phyloP scores from a whole-genome alignment of 1,284 basidiomycete species.

The Ustilago xerochloae region DNA sequence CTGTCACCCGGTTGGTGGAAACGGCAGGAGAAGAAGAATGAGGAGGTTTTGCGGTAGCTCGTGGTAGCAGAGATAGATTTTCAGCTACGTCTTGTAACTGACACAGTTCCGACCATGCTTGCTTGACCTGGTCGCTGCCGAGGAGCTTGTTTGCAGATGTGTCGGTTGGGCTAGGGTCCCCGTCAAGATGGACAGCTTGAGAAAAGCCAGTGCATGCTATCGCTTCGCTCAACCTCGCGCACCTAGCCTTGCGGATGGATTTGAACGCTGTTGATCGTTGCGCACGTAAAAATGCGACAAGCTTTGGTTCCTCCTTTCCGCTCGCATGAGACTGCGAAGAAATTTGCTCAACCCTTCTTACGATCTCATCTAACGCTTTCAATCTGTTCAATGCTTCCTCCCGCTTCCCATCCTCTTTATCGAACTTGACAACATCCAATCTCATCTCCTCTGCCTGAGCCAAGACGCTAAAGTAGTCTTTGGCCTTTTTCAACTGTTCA shows the following conservation, averaged over 20 bases:
- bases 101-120: conserved; percentile 55
- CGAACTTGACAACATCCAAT: conserved; percentile 10
- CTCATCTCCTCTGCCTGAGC: conserved; percentile 53
- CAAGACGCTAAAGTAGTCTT: conserved; percentile 47
- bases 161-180: background rate
- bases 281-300: conserved; percentile 45
- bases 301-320: conserved; percentile 10
- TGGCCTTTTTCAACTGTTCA: conserved; percentile 39
- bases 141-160: conserved; percentile 4
- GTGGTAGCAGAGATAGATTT: conserved; percentile 28
- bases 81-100: conserved; percentile 56
- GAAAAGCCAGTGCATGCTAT: conserved; percentile 42
- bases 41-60: conserved; percentile 30
- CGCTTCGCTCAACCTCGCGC: conserved; percentile 26
- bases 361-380: conserved; percentile 27
- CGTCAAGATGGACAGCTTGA: background rate
- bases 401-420: conserved; percentile 6
- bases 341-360: conserved; percentile 29
- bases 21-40: no score
- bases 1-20: background rate
- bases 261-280: conserved; percentile 43
- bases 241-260: conserved; percentile 23
- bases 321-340: background rate
- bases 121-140: conserved; percentile 15
- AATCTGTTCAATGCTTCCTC: conserved; percentile 13